These are phyloP conservation scores for Monosporozyma solicola DNA, from an alignment of 805 yeast species.

Conservation along the genomic window DNA sequence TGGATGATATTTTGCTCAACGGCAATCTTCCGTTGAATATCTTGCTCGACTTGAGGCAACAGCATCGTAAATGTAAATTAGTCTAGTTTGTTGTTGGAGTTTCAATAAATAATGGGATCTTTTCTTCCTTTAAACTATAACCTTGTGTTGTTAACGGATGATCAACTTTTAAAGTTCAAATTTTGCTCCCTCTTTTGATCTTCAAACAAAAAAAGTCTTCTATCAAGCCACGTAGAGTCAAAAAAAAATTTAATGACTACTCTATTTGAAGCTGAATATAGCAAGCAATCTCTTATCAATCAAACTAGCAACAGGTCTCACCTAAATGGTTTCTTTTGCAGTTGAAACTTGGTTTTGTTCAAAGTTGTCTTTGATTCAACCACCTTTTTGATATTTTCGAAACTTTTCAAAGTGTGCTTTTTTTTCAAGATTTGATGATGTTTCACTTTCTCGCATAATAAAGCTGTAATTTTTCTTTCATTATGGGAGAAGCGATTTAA, in stretches of 20 bases:
- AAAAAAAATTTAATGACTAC: background rate
- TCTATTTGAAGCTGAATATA: background rate
- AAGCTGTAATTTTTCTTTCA: background rate
- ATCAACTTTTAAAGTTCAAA: background rate
- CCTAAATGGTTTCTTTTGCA: background rate
- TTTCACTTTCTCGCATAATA: background rate
- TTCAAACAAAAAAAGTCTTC: background rate
- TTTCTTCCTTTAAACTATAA: background rate
- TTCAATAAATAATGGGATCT: background rate
- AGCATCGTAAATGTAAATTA: conserved; percentile 1
- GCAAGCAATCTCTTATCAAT: background rate
- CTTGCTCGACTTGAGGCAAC: conserved; percentile 33
- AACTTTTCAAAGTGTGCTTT: background rate
- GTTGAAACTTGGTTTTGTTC: background rate
- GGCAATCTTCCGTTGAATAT: conserved; percentile 77
- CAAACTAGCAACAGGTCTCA: background rate
- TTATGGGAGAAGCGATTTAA: background rate
- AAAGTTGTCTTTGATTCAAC: background rate
- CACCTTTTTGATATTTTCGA: background rate
- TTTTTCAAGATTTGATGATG: background rate
- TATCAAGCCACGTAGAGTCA: background rate
- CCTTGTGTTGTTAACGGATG: background rate
- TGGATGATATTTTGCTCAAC: conserved; percentile 80
- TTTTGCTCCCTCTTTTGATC: background rate
- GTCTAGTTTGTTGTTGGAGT: background rate